These are phyloP conservation scores for Fusarium pseudograminearum DNA, from an alignment of 2,329 filamentous ascomycete genomes.

Conservation along the genomic window DNA sequence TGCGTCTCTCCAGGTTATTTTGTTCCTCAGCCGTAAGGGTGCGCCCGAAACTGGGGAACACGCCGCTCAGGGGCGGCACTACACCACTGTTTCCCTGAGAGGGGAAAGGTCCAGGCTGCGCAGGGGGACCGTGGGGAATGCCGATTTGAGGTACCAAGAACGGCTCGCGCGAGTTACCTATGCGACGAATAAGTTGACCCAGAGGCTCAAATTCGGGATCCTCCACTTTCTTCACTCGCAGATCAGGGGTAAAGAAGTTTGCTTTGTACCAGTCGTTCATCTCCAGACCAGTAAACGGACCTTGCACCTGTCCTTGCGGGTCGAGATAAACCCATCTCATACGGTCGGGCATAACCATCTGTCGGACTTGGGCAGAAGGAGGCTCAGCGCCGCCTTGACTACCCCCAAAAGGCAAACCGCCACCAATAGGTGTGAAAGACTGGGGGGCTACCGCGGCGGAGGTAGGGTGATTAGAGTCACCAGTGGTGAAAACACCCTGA, in stretches of 20 bases:
- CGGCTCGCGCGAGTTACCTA: conserved; percentile 96
- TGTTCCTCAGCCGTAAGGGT: conserved; percentile 98
- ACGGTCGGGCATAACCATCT: conserved; percentile 98
- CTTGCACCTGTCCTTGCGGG: conserved; percentile 90
- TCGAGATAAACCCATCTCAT: conserved; percentile 99
- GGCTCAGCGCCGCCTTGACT: conserved; percentile 58
- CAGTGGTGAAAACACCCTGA: conserved; percentile 54
- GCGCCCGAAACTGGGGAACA: conserved; percentile 95
- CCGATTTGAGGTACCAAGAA: conserved; percentile 98
- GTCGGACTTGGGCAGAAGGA: conserved; percentile 78
- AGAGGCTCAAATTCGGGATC: conserved; percentile 94
- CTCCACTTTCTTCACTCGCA: conserved; percentile 94
- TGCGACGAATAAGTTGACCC: conserved; percentile 92
- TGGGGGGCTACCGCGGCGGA: conserved; percentile 51
- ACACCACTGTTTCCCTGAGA: conserved; percentile 69
- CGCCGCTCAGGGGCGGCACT: conserved; percentile 89
- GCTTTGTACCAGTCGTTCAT: conserved; percentile 99
- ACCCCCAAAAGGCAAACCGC: conserved; percentile 53
- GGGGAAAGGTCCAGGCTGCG: conserved; percentile 62
- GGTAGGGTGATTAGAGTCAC: conserved; percentile 53
- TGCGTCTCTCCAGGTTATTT: conserved; percentile 93
- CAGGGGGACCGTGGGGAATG: conserved; percentile 85
- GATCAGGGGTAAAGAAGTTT: conserved; percentile 94
- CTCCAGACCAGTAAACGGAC: conserved; percentile 94
- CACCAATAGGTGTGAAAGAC: conserved; percentile 53